Percentiles rank a stretch among this genome's conserved stretches.
These are phyloP conservation scores for Amanita inopinata DNA, from an alignment of 768 basidiomycete species.

Conservation along the genomic window DNA sequence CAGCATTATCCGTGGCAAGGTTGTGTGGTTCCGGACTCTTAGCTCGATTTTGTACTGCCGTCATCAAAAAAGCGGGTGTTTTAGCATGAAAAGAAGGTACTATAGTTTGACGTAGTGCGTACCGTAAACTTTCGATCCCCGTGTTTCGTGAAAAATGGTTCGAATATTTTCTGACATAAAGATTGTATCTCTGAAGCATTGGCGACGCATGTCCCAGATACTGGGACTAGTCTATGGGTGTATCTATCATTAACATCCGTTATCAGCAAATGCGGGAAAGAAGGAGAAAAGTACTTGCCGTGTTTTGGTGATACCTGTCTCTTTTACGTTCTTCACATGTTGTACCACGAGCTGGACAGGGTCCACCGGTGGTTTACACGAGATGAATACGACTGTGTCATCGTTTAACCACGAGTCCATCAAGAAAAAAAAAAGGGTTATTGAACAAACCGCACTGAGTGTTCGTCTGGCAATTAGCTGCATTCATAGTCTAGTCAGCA, in stretches of 20 bases:
- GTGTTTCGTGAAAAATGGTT: conserved; percentile 39
- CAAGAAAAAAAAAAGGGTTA: neutral
- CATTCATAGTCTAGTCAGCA: conserved; percentile 6
- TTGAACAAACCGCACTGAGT: conserved; percentile 59
- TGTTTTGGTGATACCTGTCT: conserved; percentile 55
- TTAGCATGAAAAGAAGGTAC: neutral
- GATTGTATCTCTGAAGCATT: conserved; percentile 60
- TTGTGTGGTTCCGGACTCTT: conserved; percentile 68
- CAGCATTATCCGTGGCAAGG: conserved; percentile 44
- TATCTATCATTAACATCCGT: conserved; percentile 32
- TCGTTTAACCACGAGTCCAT: conserved; percentile 5
- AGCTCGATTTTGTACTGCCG: conserved; percentile 81
- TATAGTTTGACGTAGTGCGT: conserved; percentile 11
- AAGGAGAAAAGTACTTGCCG: conserved; percentile 29
- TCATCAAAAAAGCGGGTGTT: neutral
- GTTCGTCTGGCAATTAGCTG: conserved; percentile 71
- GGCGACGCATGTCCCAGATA: conserved; percentile 56
- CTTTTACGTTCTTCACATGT: conserved; percentile 52
- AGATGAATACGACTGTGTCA: conserved; percentile 62
- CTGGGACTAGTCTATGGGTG: conserved; percentile 62
- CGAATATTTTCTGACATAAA: conserved; percentile 46
- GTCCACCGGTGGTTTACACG: conserved; percentile 69
- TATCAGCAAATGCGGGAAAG: neutral
- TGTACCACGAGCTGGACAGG: conserved; percentile 60
- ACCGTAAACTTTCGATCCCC: conserved; percentile 39